Base-by-base conservation (phyloP, 2,329 filamentous ascomycete genomes). In the Alternaria sp. region DNA sequence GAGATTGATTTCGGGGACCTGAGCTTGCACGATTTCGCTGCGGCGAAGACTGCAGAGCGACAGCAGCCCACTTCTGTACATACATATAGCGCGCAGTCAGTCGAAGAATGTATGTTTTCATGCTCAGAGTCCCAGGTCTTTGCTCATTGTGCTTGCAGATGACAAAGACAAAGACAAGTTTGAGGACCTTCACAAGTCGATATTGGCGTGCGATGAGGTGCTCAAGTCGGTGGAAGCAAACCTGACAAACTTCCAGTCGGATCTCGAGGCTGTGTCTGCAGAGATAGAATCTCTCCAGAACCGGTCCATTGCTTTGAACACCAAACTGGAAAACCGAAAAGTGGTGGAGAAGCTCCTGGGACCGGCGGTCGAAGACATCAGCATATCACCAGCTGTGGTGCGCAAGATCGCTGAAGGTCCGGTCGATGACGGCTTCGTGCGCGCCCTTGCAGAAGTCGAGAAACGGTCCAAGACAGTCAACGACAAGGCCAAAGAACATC, bases 251-350 rank as follows among this genome's bases (percentile, higher is more conserved):
- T 99, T 99, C 77, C 93, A 96, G 77, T 92, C 93, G 64, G 96
- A 99, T 79, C 87, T 99, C 11, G 95, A 93, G 9, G 88, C 89
- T 13, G 96, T 99, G 12, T 97, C 96, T 2, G 91, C 93, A 7
- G 96, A 99, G 77, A 99, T 99, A 55, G 96, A 99, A 81, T 93
- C 90, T 3, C 83, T 99, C 44, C 96, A 99, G 81, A 90, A 91
- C 55, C 89, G 96, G 50, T 99, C 96, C 0, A 87, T 90, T 11
- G 89, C 91, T 8, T 81, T 99, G 62, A 97, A 93, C 71, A 89
- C 92, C 36, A 90, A 93, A 73, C 84, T 99, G 28, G 91, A 97
- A 69, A 97, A 97, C 75, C 88, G 96, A 36, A 94, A 91, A 77
- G 89, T 91, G 15, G 93, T 98, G 5, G 96, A 98, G 81, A 94